Percentiles rank a stretch among this genome's conserved stretches.
phyloP scores from a whole-genome alignment of 116 monocot genomes.

The Zostera marina region DNA sequence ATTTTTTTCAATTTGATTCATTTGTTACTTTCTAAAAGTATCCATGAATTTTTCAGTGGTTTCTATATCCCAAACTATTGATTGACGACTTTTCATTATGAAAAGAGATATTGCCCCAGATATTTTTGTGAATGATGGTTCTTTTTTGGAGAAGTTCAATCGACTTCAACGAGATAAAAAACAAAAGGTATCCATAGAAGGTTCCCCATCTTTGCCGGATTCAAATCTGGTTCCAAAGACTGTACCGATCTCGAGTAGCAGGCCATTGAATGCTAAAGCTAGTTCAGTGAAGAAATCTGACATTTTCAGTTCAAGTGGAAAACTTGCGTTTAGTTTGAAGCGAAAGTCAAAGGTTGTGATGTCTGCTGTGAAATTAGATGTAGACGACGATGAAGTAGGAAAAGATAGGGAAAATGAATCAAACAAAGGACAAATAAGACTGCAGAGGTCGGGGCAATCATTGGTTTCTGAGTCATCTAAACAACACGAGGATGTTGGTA shows the following conservation, averaged over 20 bases:
- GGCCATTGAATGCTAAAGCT: conserved; percentile 35
- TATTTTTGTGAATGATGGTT: conserved; percentile 81
- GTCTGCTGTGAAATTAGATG: conserved; percentile 50
- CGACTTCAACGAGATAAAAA: conserved; percentile 50
- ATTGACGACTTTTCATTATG: conserved; percentile 25
- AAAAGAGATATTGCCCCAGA: conserved; percentile 28
- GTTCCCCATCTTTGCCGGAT: conserved; percentile 7
- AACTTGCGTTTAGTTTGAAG: conserved; percentile 96
- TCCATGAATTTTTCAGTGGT: not conserved
- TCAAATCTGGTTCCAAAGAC: conserved; percentile 9
- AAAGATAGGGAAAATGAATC: conserved; percentile 15
- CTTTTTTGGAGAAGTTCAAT: conserved; percentile 75
- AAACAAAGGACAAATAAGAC: conserved; percentile 29
- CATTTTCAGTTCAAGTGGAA: conserved; percentile 26
- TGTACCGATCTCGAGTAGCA: conserved; percentile 30
- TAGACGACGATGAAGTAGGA: conserved; percentile 78
- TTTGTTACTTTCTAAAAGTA: conserved; percentile 3
- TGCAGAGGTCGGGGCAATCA: conserved; percentile 29
- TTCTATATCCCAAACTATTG: not conserved
- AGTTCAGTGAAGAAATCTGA: conserved; percentile 22
- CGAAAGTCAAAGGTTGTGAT: conserved; percentile 67
- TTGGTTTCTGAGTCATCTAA: conserved; percentile 14
- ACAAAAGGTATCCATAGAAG: conserved; percentile 9
- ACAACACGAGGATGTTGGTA: conserved; percentile 47
- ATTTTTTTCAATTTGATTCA: too few relatives aligned